These are phyloP conservation scores for Martiniozyma abietophila DNA, from an alignment of 805 yeast species.

Conservation along the genomic window DNA sequence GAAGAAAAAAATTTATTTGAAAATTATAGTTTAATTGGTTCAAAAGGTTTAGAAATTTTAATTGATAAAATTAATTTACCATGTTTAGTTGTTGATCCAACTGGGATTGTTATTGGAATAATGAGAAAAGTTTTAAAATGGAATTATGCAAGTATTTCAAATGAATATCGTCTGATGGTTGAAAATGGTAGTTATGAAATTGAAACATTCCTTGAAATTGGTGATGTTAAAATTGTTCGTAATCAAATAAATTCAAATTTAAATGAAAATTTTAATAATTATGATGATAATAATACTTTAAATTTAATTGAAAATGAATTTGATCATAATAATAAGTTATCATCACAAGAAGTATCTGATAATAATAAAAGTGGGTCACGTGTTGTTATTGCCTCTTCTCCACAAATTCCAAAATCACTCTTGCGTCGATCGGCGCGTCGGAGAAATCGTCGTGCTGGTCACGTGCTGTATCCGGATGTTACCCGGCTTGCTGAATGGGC, in stretches of 20 bases:
- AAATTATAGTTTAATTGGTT: slow-evolving; percentile 43
- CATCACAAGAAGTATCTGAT: slow-evolving; percentile 1
- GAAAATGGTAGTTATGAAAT: slow-evolving; percentile 67
- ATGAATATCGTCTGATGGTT: slow-evolving; percentile 73
- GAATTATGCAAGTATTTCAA: slow-evolving; percentile 76
- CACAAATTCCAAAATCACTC: slow-evolving; percentile 48
- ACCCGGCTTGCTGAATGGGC: too few species aligned
- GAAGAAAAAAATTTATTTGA: slow-evolving; percentile 18
- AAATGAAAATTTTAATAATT: slow-evolving; percentile 42
- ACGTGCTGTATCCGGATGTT: too few species aligned
- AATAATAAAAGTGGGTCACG: neutral
- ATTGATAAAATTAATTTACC: slow-evolving; percentile 60
- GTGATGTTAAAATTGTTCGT: slow-evolving; percentile 3
- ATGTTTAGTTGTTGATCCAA: slow-evolving; percentile 66
- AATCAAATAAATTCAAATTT: neutral
- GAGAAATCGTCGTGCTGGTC: neutral
- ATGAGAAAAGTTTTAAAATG: slow-evolving; percentile 79
- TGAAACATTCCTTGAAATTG: slow-evolving; percentile 71
- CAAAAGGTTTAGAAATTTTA: slow-evolving; percentile 54
- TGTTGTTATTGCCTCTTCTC: slow-evolving; percentile 29
- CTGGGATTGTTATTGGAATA: slow-evolving; percentile 72
- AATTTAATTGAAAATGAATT: slow-evolving; percentile 1
- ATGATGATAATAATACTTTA: slow-evolving; percentile 20
- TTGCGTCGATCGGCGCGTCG: neutral
- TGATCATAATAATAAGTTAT: slow-evolving; percentile 7